Evolutionary conservation across 2,329 filamentous ascomycete genomes (phyloP).

Genomic region (Aspergillus sp.): DNA sequence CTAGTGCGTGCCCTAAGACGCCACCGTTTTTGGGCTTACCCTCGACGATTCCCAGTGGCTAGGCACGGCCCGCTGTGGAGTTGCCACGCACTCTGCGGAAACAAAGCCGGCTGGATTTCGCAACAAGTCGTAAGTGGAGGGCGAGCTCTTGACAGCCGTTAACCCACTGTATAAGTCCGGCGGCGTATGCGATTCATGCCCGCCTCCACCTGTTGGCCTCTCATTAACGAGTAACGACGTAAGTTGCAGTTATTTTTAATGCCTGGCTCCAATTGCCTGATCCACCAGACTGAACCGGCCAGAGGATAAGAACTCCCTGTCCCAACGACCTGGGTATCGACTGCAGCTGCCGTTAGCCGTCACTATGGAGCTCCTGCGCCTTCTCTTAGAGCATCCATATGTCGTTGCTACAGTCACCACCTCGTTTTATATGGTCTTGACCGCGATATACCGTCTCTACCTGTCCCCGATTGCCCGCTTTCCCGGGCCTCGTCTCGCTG

Average conservation of each 20-base stretch:
- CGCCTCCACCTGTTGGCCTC: too few species aligned
- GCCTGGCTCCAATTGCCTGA: neutral
- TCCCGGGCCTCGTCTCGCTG: constrained; percentile 10
- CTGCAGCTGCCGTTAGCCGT: neutral
- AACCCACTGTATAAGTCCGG: too few species aligned
- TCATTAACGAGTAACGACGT: too few species aligned
- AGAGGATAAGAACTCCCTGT: neutral
- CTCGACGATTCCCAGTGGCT: neutral
- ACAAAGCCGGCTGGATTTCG: too few species aligned
- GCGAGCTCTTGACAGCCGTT: too few species aligned
- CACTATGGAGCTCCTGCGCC: constrained; percentile 5
- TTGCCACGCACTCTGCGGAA: too few species aligned
- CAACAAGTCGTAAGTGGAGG: too few species aligned
- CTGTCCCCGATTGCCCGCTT: constrained; percentile 13
- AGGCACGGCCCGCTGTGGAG: neutral
- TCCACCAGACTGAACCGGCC: neutral
- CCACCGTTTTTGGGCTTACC: neutral
- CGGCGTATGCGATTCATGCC: too few species aligned
- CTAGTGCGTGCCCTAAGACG: neutral
- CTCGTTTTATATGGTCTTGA: neutral
- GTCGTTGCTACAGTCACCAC: neutral
- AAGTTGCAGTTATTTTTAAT: too few species aligned
- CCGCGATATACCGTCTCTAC: constrained; percentile 10
- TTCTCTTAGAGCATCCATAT: constrained; percentile 7
- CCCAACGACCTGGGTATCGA: constrained; percentile 2